These are phyloP conservation scores for Cyclanthera cordifolia DNA, from an alignment of 306 rosid genomes.

Conservation along the genomic window DNA sequence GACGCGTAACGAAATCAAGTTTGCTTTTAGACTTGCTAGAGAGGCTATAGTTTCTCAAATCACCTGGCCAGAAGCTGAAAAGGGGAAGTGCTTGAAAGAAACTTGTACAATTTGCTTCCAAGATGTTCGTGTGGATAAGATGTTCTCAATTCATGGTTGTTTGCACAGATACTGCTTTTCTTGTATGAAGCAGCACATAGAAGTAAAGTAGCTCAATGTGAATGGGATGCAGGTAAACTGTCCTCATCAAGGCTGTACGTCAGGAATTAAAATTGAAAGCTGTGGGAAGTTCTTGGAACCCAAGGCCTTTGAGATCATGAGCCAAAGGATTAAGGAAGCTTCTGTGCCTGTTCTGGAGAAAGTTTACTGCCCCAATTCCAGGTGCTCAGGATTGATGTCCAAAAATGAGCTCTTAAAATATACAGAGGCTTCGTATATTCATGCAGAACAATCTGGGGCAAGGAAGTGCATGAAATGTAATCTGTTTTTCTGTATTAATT, in stretches of 20 bases:
- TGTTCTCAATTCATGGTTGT: conserved; percentile 56
- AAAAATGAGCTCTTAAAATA: conserved; percentile 41
- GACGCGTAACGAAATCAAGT: conserved; percentile 21
- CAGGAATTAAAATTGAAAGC: conserved; percentile 40
- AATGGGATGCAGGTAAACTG: conserved; percentile 45
- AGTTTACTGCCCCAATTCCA: conserved; percentile 65
- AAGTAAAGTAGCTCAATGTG: conserved; percentile 40
- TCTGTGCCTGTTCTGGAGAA: conserved; percentile 46
- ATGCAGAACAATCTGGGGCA: conserved; percentile 25
- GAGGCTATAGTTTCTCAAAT: conserved; percentile 57
- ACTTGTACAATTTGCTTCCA: conserved; percentile 71
- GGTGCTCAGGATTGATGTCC: conserved; percentile 66
- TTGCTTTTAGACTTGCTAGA: conserved; percentile 52
- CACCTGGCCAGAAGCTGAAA: conserved; percentile 19
- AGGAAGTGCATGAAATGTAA: conserved; percentile 61
- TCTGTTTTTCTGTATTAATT: conserved; percentile 43
- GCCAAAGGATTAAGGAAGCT: conserved; percentile 49
- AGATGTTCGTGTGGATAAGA: conserved; percentile 31
- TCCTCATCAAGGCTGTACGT: conserved; percentile 54
- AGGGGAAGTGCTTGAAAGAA: conserved; percentile 25
- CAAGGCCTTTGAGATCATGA: conserved; percentile 38
- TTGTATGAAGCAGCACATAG: conserved; percentile 73
- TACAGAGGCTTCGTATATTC: conserved; percentile 15
- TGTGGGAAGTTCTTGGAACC: conserved; percentile 53
- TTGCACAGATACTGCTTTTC: conserved; percentile 58